phyloP scores from a whole-genome alignment of 2,329 filamentous ascomycete species.

The Exophiala spinifera region DNA sequence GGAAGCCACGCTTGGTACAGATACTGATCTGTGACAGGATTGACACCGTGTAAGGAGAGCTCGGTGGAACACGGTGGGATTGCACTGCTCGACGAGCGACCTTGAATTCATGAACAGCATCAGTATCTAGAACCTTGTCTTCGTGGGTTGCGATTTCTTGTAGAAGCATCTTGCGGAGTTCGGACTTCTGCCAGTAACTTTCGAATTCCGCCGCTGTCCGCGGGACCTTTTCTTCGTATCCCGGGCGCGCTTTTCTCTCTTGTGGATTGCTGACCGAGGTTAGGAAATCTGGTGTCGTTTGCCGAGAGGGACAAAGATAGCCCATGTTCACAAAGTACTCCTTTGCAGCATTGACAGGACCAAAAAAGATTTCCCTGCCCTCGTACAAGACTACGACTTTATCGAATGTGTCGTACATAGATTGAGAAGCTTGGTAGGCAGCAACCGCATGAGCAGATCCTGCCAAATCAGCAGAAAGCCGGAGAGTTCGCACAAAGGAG shows the following conservation, averaged over 20 bases:
- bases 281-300: constrained; percentile 64
- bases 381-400: constrained; percentile 67
- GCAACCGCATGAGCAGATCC: constrained; percentile 54
- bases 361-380: constrained; percentile 65
- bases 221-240: constrained; percentile 46
- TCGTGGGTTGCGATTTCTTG: constrained; percentile 60
- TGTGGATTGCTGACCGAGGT: constrained; percentile 62
- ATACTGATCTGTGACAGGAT: constrained; percentile 68
- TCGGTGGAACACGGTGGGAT: background rate
- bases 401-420: constrained; percentile 60
- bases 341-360: constrained; percentile 55
- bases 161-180: constrained; percentile 56
- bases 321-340: constrained; percentile 65
- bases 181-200: constrained; percentile 58
- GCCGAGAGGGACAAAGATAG: constrained; percentile 60
- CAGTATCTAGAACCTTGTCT: constrained; percentile 59
- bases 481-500: constrained; percentile 55
- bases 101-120: constrained; percentile 5
- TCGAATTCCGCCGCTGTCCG: constrained; percentile 61
- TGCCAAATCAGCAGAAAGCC: constrained; percentile 48
- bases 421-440: constrained; percentile 54
- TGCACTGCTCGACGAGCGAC: background rate
- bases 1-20: constrained; percentile 77
- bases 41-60: constrained; percentile 54
- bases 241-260: constrained; percentile 44